Conservation (phyloP, 495 filamentous ascomycete genomes). For the Penicillium simplicissimum region DNA sequence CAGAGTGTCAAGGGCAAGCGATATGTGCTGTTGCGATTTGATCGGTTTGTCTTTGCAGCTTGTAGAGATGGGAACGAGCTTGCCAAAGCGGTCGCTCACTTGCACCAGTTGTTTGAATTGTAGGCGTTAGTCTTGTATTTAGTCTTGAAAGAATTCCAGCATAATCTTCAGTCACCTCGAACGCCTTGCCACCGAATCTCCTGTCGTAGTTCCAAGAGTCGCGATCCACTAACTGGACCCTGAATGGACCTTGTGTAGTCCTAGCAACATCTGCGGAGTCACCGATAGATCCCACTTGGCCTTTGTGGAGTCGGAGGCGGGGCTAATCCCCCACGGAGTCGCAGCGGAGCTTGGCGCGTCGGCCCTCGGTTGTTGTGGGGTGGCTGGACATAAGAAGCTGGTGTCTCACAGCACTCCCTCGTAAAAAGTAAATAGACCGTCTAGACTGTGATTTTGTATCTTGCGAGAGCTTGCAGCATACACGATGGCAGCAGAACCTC, state of each 20-base stretch:
- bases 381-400: neutral
- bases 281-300: neutral
- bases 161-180: neutral
- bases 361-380: conserved; percentile 7
- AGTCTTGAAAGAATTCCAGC: neutral
- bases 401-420: neutral
- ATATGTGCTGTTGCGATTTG: conserved; percentile 28
- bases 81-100: neutral
- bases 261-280: neutral
- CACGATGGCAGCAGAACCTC: conserved; percentile 17
- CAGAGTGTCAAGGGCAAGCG: conserved; percentile 10
- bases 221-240: neutral
- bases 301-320: neutral
- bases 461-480: neutral
- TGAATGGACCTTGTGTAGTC: neutral
- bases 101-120: neutral
- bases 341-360: conserved; percentile 10
- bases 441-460: neutral
- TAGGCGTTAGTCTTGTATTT: neutral
- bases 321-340: conserved; percentile 2
- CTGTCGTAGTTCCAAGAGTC: neutral
- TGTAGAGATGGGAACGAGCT: conserved; percentile 16
- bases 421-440: conserved; percentile 14
- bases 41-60: conserved; percentile 32
- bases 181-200: neutral